Conservation (phyloP, 225 moss, liverwort and hornwort genomes). For the Bryoerythrophyllum caledonicum region DNA sequence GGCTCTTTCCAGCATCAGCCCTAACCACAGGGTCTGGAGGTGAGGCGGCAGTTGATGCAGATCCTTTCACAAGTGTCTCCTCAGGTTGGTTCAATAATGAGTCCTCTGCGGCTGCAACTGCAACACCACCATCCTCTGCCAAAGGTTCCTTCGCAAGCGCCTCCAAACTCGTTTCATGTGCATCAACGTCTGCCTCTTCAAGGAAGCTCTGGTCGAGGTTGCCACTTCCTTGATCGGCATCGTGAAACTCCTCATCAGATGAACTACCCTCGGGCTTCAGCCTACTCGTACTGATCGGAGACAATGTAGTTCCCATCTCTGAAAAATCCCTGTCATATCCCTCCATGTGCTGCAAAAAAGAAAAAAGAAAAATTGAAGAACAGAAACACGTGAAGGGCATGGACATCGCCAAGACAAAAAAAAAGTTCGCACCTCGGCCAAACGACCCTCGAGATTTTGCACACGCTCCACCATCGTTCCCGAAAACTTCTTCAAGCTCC, state of each 20-base stretch:
- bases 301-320: conserved; percentile 22
- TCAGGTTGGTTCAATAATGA: neutral
- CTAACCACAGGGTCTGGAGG: neutral
- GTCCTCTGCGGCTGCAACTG: neutral
- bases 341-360: conserved; percentile 8
- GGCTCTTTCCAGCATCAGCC: neutral
- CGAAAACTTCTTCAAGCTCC: conserved; percentile 36
- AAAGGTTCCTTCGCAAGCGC: neutral
- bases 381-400: neutral
- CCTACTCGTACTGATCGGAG: neutral
- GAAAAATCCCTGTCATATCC: neutral
- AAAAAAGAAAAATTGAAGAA: neutral
- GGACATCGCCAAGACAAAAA: too few relatives aligned
- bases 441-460: conserved; percentile 31
- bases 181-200: neutral
- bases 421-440: conserved; percentile 18
- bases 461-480: conserved; percentile 39
- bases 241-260: conserved; percentile 27
- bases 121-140: neutral
- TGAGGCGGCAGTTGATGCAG: neutral
- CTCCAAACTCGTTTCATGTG: neutral
- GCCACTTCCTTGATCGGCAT: conserved; percentile 22
- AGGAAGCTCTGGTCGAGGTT: neutral
- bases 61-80: neutral
- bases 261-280: conserved; percentile 15